Evolutionary conservation across 202 grass and related monocot species (phyloP).

Genomic region (Saccharum hybrid): DNA sequence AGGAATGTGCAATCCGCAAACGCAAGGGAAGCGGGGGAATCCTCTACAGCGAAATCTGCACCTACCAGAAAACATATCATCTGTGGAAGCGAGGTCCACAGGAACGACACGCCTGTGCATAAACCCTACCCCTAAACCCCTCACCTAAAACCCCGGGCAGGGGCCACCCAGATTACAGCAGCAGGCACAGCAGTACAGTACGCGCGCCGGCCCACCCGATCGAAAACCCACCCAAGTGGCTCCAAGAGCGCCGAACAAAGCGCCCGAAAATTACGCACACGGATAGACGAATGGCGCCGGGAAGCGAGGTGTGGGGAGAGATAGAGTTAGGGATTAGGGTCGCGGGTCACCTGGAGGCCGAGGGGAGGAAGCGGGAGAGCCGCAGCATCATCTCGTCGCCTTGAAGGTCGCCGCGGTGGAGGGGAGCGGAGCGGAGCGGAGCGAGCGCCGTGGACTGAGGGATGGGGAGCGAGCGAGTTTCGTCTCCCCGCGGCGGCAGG

Average conservation of each 20-base stretch:
- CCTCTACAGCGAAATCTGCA: neutral
- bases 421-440: neutral
- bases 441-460: neutral
- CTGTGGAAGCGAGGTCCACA: neutral
- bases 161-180: neutral
- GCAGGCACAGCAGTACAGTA: neutral
- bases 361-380: conserved; percentile 58
- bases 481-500: conserved; percentile 18
- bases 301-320: neutral
- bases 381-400: conserved; percentile 47
- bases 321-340: conserved; percentile 32
- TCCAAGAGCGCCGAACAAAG: neutral
- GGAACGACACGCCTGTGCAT: neutral
- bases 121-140: conserved; percentile 35
- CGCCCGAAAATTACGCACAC: neutral
- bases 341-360: conserved; percentile 51
- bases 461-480: neutral
- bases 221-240: neutral
- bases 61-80: neutral
- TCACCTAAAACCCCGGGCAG: neutral
- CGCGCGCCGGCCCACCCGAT: too few species aligned
- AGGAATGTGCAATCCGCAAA: neutral
- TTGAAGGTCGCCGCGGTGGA: conserved; percentile 15
- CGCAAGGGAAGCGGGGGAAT: neutral
- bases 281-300: neutral